A percentile compares a stretch with the other conserved stretches of the same genome.
phyloP scores from a whole-genome alignment of 345 rosid genomes.

The Excoecaria agallocha region DNA sequence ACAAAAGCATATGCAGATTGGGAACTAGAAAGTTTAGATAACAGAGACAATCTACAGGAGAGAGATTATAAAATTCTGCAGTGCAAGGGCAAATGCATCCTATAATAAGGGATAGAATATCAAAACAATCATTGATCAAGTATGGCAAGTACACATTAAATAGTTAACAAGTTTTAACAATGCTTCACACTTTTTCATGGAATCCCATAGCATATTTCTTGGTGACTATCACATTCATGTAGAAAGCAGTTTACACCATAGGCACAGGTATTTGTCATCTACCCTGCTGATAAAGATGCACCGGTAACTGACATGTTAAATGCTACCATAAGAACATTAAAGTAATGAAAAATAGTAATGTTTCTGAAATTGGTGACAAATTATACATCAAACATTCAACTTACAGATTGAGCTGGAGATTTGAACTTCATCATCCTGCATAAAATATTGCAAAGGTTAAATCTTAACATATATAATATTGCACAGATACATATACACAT shows the following conservation, averaged over 20 bases:
- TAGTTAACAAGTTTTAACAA: background rate
- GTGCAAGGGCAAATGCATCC: background rate
- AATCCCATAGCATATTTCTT: background rate
- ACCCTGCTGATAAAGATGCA: background rate
- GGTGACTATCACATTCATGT: background rate
- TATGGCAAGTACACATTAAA: background rate
- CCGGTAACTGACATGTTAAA: background rate
- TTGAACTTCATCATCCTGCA: slow-evolving; percentile 55
- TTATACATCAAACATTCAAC: slow-evolving; percentile 23
- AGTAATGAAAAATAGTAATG: background rate
- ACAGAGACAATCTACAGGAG: background rate
- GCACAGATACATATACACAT: too few relatives aligned
- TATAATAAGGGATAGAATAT: background rate
- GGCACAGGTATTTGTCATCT: background rate
- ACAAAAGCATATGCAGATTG: background rate
- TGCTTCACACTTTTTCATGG: background rate
- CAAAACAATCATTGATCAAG: background rate
- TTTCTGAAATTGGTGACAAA: background rate
- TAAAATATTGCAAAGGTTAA: slow-evolving; percentile 19
- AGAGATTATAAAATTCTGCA: background rate
- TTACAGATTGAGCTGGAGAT: slow-evolving; percentile 45
- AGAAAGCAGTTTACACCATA: background rate
- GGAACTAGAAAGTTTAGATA: too few relatives aligned
- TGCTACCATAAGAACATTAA: background rate
- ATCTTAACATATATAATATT: too few relatives aligned